Base-by-base conservation (phyloP, 257 asterid species). In the Solanum ossicruentum region DNA sequence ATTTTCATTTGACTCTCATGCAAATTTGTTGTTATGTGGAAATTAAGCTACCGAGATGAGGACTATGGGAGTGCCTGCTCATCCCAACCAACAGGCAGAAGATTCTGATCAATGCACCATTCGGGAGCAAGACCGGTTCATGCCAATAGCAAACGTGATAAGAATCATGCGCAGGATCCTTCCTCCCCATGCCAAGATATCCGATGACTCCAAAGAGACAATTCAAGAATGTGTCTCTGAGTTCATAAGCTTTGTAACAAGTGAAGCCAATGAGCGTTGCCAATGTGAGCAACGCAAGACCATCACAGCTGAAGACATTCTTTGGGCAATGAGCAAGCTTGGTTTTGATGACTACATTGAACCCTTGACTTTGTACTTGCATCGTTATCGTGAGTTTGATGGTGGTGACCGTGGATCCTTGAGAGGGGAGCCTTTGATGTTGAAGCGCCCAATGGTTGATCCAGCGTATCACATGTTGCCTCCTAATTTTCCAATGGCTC, bases 321-420 rank as follows among this genome's bases (percentile, higher is more conserved):
- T 95, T 12, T 96, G 99, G 99, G 97, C 98, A 15, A 95, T 96
- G 99, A 95, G 97, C 93, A 96, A 94, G 88, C 97, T 96, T 16
- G 99, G 99, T 0, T 96, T 93, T 26, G 98, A 94, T n/a, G 98
- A 96, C 92, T 96, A 93, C 92, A 92, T 96, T 36, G 98, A 96
- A 92, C 98, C 99, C 0, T 91, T 96, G 81, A 96, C 99, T 0
- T 65, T 96, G 11, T 96, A 91, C 93, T 88, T 96, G 8, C 97
- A 93, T 85, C 97, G 99, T 26, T 92, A 92, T 87, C 93, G 98
- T 1, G 98, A 95, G 89, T 86, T 86, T 39, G 99, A 95, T 8
- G 95, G 97, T 0, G 95, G 93, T 3, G 99, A 92, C 5, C 93
- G 95, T 3, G 97, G 94, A 70, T 90, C 94, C 0, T 63, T 92